These are phyloP conservation scores for Neoboletus magnificus DNA, from an alignment of 768 basidiomycete species.

Conservation along the genomic window DNA sequence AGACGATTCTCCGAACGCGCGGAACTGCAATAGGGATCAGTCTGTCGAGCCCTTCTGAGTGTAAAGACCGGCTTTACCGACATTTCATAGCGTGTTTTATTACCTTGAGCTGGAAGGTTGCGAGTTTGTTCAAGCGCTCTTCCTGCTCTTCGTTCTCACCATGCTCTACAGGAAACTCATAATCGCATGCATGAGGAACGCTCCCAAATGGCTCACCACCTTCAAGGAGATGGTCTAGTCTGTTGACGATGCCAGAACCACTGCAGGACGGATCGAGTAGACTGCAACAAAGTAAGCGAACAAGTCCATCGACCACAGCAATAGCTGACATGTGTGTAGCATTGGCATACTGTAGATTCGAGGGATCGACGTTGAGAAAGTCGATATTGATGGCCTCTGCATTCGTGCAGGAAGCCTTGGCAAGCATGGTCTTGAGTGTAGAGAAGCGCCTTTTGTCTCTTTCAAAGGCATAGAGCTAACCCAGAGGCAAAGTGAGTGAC, in stretches of 20 bases:
- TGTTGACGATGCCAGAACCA: slow-evolving; percentile 88
- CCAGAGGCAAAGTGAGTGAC: background rate
- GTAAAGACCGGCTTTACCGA: slow-evolving; percentile 35
- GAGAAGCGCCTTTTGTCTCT: slow-evolving; percentile 76
- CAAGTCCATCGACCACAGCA: background rate
- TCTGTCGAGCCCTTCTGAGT: background rate
- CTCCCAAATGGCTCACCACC: slow-evolving; percentile 45
- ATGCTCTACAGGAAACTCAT: slow-evolving; percentile 38
- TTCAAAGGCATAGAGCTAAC: slow-evolving; percentile 84
- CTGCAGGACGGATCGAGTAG: slow-evolving; percentile 96
- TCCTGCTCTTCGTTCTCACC: slow-evolving; percentile 57
- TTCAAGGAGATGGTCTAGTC: slow-evolving; percentile 80
- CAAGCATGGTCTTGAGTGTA: slow-evolving; percentile 82
- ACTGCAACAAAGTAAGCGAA: slow-evolving; percentile 37
- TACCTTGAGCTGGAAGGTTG: slow-evolving; percentile 86
- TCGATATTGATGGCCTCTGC: slow-evolving; percentile 72
- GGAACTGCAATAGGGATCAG: slow-evolving; percentile 53
- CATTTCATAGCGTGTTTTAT: slow-evolving; percentile 95
- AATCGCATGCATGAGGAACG: slow-evolving; percentile 1
- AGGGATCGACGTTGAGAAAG: slow-evolving; percentile 78
- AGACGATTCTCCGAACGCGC: slow-evolving; percentile 75
- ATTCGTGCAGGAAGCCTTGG: slow-evolving; percentile 81
- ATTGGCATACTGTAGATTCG: slow-evolving; percentile 52
- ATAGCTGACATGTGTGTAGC: slow-evolving; percentile 83
- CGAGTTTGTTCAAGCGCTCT: slow-evolving; percentile 78